These are phyloP conservation scores for Sporothrix variecibatus DNA, from an alignment of 2,329 filamentous ascomycete species.

Conservation along the genomic window DNA sequence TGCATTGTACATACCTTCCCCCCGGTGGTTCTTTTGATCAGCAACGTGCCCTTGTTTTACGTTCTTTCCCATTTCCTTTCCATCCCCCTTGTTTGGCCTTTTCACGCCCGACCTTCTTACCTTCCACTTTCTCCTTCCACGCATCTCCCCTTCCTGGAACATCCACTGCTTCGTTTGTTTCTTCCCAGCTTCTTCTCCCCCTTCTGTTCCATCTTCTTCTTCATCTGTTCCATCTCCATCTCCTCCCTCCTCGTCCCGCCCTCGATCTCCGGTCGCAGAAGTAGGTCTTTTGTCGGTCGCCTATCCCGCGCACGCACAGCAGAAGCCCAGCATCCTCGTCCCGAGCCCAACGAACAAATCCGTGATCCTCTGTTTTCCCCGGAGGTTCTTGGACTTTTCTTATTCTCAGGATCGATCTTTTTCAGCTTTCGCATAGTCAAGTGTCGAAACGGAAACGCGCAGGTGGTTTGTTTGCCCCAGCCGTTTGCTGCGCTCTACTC, in stretches of 20 bases:
- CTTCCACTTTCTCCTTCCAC: neutral
- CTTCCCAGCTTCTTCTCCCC: constrained; percentile 18
- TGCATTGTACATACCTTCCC: constrained; percentile 23
- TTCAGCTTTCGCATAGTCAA: constrained; percentile 12
- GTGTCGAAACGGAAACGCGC: constrained; percentile 22
- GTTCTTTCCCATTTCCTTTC: constrained; percentile 13
- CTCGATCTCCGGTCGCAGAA: constrained; percentile 22
- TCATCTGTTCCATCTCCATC: neutral
- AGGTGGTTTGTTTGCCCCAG: constrained; percentile 20
- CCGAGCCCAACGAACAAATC: constrained; percentile 4
- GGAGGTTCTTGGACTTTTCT: neutral
- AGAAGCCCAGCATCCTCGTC: neutral
- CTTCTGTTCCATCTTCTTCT: constrained; percentile 17
- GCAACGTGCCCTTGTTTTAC: constrained; percentile 26
- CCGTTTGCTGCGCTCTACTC: constrained; percentile 8
- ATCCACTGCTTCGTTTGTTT: neutral
- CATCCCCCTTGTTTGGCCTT: constrained; percentile 13
- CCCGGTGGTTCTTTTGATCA: constrained; percentile 24
- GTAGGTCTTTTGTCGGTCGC: constrained; percentile 21
- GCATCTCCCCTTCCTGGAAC: neutral
- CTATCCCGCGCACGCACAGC: neutral
- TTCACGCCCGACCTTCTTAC: neutral
- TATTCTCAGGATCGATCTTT: neutral
- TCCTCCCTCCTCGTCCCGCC: constrained; percentile 7
- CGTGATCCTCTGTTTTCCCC: neutral